Evolutionary conservation across 495 filamentous ascomycete species (phyloP).

Genomic region (Neurospora sp.): DNA sequence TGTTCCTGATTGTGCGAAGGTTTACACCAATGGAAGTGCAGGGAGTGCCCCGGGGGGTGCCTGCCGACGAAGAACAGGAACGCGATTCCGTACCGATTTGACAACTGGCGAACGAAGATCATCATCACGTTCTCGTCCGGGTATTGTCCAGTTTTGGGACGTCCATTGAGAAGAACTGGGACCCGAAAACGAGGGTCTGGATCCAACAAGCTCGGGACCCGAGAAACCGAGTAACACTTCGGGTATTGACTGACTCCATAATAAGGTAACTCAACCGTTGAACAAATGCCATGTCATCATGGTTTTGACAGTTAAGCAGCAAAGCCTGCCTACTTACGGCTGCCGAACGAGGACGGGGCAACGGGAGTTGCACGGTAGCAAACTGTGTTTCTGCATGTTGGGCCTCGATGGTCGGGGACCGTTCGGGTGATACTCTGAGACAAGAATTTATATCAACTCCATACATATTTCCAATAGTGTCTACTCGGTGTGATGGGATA

Average conservation of each 20-base stretch:
- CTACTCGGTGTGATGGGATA: background rate
- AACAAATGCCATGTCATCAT: background rate
- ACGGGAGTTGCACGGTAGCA: background rate
- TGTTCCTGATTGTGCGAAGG: background rate
- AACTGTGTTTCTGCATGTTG: background rate
- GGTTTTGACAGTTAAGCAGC: background rate
- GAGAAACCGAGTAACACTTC: background rate
- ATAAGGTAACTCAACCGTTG: background rate
- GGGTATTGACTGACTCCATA: background rate
- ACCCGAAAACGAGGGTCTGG: background rate
- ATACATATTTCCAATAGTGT: background rate
- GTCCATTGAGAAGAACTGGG: background rate
- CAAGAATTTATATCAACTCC: background rate
- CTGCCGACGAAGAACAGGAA: background rate
- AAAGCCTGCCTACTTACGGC: background rate
- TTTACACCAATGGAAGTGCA: background rate
- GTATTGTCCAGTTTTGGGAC: background rate
- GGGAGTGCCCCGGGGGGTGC: background rate
- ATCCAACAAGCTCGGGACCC: background rate
- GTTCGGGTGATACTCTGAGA: background rate
- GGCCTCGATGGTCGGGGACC: background rate
- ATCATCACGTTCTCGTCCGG: background rate
- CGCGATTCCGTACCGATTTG: background rate
- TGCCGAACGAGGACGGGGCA: background rate
- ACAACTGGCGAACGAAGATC: background rate